Evolutionary conservation across 148 eudicot genomes (phyloP), one percentile per base, ranked within the genome.

Genomic region (Rhododendron henanense): DNA sequence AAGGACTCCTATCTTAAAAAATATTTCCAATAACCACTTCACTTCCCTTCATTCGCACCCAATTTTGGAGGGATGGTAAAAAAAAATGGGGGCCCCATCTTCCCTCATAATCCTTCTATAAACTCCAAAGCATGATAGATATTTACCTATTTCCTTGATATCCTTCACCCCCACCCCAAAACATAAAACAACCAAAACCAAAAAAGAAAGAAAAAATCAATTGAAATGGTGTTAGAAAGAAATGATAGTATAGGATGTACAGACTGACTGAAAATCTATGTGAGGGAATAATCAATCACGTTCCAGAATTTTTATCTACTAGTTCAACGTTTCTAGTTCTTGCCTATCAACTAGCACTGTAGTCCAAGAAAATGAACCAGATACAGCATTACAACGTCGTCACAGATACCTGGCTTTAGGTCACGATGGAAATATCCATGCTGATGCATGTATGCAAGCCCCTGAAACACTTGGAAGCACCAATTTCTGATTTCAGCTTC

Each of bases 381-480:
- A 81, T 59, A 25, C 6, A 79, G 10, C 57, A 28, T 55, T 81
- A 3, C 39, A 69, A 19, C 28, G 15, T 14, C 2, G 3, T 8
- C 48, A 81, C 59, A n/a, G 16, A 37, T 81, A 94, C 98, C 98
- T 93, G 98, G 99, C 85, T 96, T 96, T 31, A 96, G 95, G 88
- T 97, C 99, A 59, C 98, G 98, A 86, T 97, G 99, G 81, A 97
- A 95, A 91, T 95, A 97, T 59, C 98, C 99, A 83, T 94, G 95
- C 86, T 95, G 94, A 85, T 97, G 99, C 92, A 97, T 93, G 92
- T 94, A 95, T 74, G 95, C 94, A 89, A 95, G 98, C 81, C 98
- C 99, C 88, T 97, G 98, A 91, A 97, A 97, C 65, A 97, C 98
- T 93, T 97, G 97, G 91, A 91, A 94, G 90, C 93, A 97, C 96